Evolutionary conservation across 2,329 filamentous ascomycete genomes (phyloP).

Genomic region (Xylariales sp.): DNA sequence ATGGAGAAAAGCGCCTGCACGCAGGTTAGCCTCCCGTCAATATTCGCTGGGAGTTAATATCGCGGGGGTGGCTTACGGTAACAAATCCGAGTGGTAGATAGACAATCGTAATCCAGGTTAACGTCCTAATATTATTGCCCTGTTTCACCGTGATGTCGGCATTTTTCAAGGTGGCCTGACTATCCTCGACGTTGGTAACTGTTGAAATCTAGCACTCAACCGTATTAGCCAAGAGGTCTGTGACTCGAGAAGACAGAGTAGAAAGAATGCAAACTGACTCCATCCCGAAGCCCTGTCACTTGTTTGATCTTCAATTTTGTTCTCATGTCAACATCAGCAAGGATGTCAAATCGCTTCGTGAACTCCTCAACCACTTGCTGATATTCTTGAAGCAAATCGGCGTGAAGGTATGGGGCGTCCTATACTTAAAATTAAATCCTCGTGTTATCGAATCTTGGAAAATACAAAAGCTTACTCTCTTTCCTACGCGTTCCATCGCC

Average conservation of each 20-base stretch:
- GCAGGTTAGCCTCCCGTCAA: neutral
- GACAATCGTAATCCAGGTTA: slow-evolving; percentile 1
- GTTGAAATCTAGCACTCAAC: neutral
- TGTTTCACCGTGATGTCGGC: neutral
- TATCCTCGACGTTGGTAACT: slow-evolving; percentile 2
- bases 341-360: slow-evolving; percentile 3
- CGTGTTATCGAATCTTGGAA: neutral
- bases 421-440: neutral
- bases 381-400: slow-evolving; percentile 1
- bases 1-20: neutral
- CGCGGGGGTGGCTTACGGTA: slow-evolving; percentile 1
- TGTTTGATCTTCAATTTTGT: slow-evolving; percentile 5
- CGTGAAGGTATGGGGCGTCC: neutral
- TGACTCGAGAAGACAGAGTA: too few relatives aligned
- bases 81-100: slow-evolving; percentile 1
- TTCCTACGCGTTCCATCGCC: neutral
- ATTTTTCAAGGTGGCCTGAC: neutral
- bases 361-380: slow-evolving; percentile 1
- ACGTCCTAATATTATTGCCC: slow-evolving; percentile 1
- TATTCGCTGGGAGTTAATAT: neutral
- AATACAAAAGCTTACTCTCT: neutral
- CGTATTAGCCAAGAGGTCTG: too few relatives aligned
- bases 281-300: slow-evolving; percentile 1
- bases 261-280: neutral
- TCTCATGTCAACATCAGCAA: slow-evolving; percentile 1